phyloP scores from a whole-genome alignment of 805 yeast species.

The Yarrowia sp. region DNA sequence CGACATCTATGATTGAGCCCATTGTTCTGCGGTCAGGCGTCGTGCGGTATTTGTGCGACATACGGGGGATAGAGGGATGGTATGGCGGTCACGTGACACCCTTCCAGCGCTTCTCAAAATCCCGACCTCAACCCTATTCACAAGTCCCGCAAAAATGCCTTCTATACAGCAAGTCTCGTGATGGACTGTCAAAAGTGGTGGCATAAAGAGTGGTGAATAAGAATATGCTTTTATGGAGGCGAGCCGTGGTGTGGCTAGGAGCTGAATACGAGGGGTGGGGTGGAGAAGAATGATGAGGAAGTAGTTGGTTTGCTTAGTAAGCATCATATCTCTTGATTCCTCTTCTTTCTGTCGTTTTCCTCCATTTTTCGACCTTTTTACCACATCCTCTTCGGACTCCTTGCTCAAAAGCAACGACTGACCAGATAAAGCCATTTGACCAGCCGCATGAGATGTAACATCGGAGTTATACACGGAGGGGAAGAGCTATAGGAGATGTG shows the following conservation, averaged over 20 bases:
- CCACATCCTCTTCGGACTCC: not conserved
- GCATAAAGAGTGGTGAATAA: conserved; percentile 12
- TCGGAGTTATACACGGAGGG: not conserved
- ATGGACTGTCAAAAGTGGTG: not conserved
- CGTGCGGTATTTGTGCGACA: conserved; percentile 7
- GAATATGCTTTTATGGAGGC: conserved; percentile 4
- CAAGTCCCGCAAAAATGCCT: too few species aligned
- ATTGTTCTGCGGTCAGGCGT: not conserved
- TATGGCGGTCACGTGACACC: too few species aligned
- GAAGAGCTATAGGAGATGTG: not conserved
- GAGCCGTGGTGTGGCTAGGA: not conserved
- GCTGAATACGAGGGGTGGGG: not conserved
- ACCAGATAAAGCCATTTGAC: conserved; percentile 11
- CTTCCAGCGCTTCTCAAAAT: too few species aligned
- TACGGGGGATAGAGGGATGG: too few species aligned
- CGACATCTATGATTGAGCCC: not conserved
- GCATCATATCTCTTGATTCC: too few species aligned
- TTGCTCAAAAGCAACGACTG: conserved; percentile 9
- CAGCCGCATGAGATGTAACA: conserved; percentile 21
- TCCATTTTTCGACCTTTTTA: too few species aligned
- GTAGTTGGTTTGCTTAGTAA: too few species aligned
- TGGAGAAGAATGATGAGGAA: too few species aligned
- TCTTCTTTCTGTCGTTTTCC: too few species aligned
- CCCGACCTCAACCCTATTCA: too few species aligned
- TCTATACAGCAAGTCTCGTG: not conserved